Evolutionary conservation across 306 rosid genomes (phyloP).

Genomic region (Rosa lucieae): DNA sequence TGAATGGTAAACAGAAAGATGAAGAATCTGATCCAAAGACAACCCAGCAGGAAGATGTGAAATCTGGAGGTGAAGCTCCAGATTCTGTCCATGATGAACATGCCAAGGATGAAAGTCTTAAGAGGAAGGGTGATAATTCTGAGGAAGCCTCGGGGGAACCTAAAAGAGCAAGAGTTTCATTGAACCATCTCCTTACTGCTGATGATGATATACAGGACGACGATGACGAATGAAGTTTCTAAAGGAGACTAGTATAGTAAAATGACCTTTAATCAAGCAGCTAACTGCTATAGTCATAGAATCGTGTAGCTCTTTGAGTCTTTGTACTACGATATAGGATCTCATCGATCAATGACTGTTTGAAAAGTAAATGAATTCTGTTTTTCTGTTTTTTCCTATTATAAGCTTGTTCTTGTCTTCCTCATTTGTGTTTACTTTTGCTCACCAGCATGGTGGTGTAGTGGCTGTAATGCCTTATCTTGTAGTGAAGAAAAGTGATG

Average conservation of each 20-base stretch:
- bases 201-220: slow-evolving; percentile 74
- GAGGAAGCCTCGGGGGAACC: slow-evolving; percentile 44
- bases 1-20: slow-evolving; percentile 35
- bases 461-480: neutral
- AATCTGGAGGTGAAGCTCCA: slow-evolving; percentile 34
- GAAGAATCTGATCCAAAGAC: slow-evolving; percentile 46
- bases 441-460: neutral
- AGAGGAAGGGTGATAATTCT: slow-evolving; percentile 57
- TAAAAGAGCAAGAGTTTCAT: slow-evolving; percentile 55
- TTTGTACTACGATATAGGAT: neutral
- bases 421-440: neutral
- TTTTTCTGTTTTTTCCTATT: neutral
- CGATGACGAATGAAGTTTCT: slow-evolving; percentile 51
- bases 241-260: slow-evolving; percentile 20
- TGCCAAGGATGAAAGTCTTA: slow-evolving; percentile 32
- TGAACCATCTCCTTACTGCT: slow-evolving; percentile 68
- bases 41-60: slow-evolving; percentile 37
- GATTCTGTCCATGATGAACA: slow-evolving; percentile 38
- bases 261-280: slow-evolving; percentile 12
- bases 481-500: neutral
- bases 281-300: slow-evolving; percentile 7
- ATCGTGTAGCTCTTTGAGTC: neutral
- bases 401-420: neutral
- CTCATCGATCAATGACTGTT: neutral
- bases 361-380: neutral